Conservation (phyloP, 257 asterid species). For the Jaltomata sinuosa region DNA sequence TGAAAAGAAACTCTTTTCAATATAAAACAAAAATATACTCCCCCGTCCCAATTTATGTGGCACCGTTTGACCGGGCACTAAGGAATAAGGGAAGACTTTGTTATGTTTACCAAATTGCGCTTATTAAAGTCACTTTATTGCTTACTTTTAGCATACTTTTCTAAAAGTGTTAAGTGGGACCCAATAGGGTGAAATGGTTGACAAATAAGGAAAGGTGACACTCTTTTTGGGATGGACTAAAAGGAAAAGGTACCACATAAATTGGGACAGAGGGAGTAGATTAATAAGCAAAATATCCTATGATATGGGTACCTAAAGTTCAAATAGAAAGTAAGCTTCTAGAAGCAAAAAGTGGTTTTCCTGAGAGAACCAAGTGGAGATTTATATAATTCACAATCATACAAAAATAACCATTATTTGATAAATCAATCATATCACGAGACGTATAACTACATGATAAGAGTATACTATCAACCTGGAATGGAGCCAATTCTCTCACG, state of each 20-base stretch:
- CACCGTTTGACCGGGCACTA: too few relatives aligned
- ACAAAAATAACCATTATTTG: neutral
- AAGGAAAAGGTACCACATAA: too few relatives aligned
- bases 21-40: neutral
- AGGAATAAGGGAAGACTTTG: too few relatives aligned
- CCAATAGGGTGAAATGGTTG: neutral
- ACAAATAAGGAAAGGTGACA: too few relatives aligned
- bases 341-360: neutral
- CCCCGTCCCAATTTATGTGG: too few relatives aligned
- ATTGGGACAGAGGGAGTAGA: neutral
- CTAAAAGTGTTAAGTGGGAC: neutral
- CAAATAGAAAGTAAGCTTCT: neutral
- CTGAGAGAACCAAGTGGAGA: neutral
- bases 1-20: neutral
- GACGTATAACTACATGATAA: neutral
- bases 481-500: constrained; percentile 48
- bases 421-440: neutral
- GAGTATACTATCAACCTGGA: constrained; percentile 52
- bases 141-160: too few relatives aligned
- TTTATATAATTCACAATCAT: neutral
- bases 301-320: neutral
- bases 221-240: too few relatives aligned
- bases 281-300: neutral
- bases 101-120: too few relatives aligned
- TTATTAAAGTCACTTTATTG: too few relatives aligned